phyloP scores from a whole-genome alignment of 2,329 filamentous ascomycete species.

The Fusarium sp. region DNA sequence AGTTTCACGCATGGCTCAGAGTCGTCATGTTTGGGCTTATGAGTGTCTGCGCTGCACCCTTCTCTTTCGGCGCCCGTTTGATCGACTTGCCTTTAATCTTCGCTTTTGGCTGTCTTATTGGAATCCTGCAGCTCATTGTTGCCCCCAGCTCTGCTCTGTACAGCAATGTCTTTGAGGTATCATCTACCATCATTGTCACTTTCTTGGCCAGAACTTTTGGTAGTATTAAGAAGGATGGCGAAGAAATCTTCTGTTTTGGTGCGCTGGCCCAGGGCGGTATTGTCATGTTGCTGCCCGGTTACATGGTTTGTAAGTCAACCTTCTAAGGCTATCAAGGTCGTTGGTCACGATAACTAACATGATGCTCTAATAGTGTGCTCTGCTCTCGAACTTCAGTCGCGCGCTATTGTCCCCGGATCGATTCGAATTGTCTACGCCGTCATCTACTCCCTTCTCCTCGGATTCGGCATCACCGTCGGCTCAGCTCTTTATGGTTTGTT shows the following conservation, averaged over 20 bases:
- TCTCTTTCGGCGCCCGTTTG: constrained; percentile 78
- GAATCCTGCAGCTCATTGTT: constrained; percentile 77
- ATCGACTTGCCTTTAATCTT: constrained; percentile 82
- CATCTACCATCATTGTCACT: constrained; percentile 70
- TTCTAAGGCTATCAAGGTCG: not conserved
- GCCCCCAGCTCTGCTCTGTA: constrained; percentile 77
- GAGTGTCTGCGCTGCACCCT: constrained; percentile 78
- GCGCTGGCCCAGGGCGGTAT: constrained; percentile 75
- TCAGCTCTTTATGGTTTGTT: constrained; percentile 73
- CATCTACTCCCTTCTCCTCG: constrained; percentile 79
- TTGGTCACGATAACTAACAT: not conserved
- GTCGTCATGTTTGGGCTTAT: constrained; percentile 80
- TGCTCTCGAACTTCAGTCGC: constrained; percentile 75
- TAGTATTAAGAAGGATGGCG: constrained; percentile 61
- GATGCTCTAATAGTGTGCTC: constrained; percentile 54
- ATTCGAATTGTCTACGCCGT: constrained; percentile 82
- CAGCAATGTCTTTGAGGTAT: constrained; percentile 74
- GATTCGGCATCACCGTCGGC: constrained; percentile 79
- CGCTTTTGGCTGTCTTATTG: constrained; percentile 76
- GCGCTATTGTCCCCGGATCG: constrained; percentile 76
- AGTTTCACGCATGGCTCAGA: constrained; percentile 65
- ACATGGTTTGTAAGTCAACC: constrained; percentile 65
- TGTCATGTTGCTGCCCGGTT: constrained; percentile 75
- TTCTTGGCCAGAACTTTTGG: constrained; percentile 74
- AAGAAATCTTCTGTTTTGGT: constrained; percentile 73